These are phyloP conservation scores for Mycena haematopus DNA, from an alignment of 768 basidiomycete genomes.

Conservation along the genomic window DNA sequence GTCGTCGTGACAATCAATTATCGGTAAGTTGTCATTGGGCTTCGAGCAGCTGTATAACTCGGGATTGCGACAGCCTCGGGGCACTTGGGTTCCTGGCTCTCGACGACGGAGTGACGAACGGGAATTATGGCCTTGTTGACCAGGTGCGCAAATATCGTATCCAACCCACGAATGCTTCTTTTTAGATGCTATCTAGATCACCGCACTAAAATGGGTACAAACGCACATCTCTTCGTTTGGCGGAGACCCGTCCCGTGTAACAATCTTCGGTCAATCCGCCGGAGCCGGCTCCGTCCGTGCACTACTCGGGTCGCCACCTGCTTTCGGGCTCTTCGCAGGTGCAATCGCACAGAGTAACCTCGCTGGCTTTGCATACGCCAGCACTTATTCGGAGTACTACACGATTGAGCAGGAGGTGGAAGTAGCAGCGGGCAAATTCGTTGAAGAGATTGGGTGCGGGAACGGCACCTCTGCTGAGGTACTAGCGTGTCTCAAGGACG, in stretches of 20 bases:
- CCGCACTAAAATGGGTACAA: constrained; percentile 52
- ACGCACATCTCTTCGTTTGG: constrained; percentile 62
- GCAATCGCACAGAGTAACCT: constrained; percentile 55
- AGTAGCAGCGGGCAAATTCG: constrained; percentile 40
- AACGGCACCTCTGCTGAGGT: constrained; percentile 36
- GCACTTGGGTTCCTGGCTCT: constrained; percentile 52
- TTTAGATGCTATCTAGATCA: constrained; percentile 33
- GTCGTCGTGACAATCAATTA: constrained; percentile 51
- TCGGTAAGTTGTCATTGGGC: constrained; percentile 42
- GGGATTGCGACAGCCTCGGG: constrained; percentile 36
- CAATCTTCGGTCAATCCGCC: constrained; percentile 62
- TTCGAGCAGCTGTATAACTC: constrained; percentile 37
- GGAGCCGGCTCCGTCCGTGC: constrained; percentile 54
- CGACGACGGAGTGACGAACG: constrained; percentile 48
- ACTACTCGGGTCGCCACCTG: constrained; percentile 41
- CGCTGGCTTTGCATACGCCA: constrained; percentile 54
- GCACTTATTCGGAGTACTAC: constrained; percentile 56
- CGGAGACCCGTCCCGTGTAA: constrained; percentile 59
- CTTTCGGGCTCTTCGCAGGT: constrained; percentile 46
- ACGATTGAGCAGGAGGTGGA: constrained; percentile 48
- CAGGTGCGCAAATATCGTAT: constrained; percentile 38
- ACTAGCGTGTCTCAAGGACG: constrained; percentile 45
- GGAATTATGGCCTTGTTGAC: constrained; percentile 55
- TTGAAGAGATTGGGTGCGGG: constrained; percentile 48
- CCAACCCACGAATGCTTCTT: not conserved